These are phyloP conservation scores for Agrostemma githago DNA, from an alignment of 148 eudicot species.

Conservation along the genomic window DNA sequence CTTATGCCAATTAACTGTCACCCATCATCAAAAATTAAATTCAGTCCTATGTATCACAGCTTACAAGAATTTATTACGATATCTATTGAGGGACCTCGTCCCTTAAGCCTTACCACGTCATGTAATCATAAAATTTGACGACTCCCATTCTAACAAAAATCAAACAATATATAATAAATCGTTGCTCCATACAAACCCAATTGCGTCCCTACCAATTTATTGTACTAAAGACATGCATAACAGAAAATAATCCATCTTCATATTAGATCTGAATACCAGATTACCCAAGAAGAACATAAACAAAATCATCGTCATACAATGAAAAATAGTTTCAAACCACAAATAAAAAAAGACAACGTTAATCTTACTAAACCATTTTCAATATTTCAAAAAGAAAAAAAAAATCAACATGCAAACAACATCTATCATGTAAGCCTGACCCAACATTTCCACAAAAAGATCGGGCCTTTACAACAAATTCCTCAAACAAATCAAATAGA, in stretches of 20 bases:
- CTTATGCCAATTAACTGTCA: conserved; percentile 69
- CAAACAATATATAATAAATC: background rate
- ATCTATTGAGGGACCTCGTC: background rate
- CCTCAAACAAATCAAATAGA: background rate
- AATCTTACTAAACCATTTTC: background rate
- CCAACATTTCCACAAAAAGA: conserved; percentile 9
- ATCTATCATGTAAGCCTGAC: background rate
- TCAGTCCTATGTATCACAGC: background rate
- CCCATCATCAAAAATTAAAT: conserved; percentile 12
- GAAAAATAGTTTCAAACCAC: background rate
- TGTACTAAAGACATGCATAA: background rate
- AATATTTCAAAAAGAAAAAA: background rate
- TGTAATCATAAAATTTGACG: background rate
- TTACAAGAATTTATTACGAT: background rate
- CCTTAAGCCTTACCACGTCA: background rate
- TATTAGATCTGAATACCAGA: background rate
- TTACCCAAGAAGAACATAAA: background rate
- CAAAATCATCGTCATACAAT: background rate
- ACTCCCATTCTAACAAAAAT: conserved; percentile 6
- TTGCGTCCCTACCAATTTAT: background rate
- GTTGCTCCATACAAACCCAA: background rate
- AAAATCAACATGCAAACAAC: conserved; percentile 20
- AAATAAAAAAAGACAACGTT: background rate
- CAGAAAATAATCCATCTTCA: background rate
- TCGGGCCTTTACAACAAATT: background rate